Percentiles rank a stretch among this genome's conserved stretches.
Conservation (phyloP, 208 protist species). For the Leishmania tarentolae region DNA sequence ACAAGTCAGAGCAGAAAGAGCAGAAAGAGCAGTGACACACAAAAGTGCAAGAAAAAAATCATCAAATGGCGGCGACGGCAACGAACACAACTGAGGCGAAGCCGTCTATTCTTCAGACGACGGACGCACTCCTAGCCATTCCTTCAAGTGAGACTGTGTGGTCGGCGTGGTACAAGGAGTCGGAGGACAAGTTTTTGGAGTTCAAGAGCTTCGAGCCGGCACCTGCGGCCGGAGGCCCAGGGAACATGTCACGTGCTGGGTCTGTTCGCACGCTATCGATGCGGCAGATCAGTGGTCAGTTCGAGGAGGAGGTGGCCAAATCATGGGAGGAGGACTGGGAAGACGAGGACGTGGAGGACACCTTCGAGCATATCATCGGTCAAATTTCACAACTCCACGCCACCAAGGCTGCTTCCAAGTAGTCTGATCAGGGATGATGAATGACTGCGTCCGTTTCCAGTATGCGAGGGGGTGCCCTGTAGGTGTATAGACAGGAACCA, state of each 20-base stretch:
- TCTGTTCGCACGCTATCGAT: conserved; percentile 79
- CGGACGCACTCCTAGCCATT: conserved; percentile 45
- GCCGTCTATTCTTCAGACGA: conserved; percentile 63
- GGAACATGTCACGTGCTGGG: conserved; percentile 37
- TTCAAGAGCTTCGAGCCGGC: conserved; percentile 81
- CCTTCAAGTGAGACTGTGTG: conserved; percentile 73
- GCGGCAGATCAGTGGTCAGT: conserved; percentile 88
- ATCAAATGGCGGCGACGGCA: conserved; percentile 10
- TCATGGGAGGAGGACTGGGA: conserved; percentile 93
- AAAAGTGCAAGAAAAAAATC: not conserved
- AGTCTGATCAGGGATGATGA: not conserved
- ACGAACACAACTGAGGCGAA: conserved; percentile 16
- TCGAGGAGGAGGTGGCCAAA: conserved; percentile 90
- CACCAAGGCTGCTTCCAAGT: conserved; percentile 44
- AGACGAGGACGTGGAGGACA: conserved; percentile 92
- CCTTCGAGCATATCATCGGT: conserved; percentile 88
- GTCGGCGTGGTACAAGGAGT: conserved; percentile 86
- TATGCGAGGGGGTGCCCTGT: not conserved
- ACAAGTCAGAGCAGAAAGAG: not conserved
- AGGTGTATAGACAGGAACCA: not conserved
- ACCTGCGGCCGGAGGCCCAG: conserved; percentile 18
- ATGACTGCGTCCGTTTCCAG: not conserved
- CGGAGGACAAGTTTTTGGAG: conserved; percentile 77
- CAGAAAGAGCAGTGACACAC: not conserved
- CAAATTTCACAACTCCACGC: conserved; percentile 67